Evolutionary conservation across 345 rosid genomes (phyloP), one percentile per base, ranked within the genome.

Genomic region (Eucalyptus caleyi): DNA sequence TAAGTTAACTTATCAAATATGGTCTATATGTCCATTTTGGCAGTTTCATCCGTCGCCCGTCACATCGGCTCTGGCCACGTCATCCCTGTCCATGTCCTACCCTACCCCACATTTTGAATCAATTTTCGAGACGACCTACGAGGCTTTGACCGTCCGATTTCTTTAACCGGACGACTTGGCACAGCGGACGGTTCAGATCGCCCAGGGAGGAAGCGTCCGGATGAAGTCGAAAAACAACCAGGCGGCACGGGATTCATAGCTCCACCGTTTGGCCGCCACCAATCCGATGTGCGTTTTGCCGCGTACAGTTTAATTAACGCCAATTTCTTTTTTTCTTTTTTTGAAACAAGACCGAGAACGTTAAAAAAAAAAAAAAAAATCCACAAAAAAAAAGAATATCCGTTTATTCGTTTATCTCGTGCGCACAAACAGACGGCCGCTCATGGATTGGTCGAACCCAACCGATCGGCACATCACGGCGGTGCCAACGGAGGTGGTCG

Each of bases 401-500:
- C 42, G 23, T 40, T 72, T 77, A 77, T 77, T 77, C 85, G 30
- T 77, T 77, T 23, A 77, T 77, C 85, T 77, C 9, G 85, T 88
- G 86, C 88, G 90, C 15, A 90, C 91, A 47, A 86, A 65, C 86
- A 85, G 62, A 11, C 50, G 49, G 50, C 91, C 88, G 86, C n/a
- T 51, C 40, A 86, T 72, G 89, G 90, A 88, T 88, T 50, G 92
- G 88, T 95, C 97, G 88, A 97, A 97, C 45, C 99, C 99, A 1
- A 96, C 92, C n/a, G 91, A 89, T 45, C 98, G 95, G 88, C 97
- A 96, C 56, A 92, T 87, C 37, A 93, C 98, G 53, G 85, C 85
- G 30, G 85, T 11, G 16, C 47, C 85, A 6, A 11, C 85, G 65
- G 87, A 86, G 87, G 24, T 14, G 62, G 37, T 15, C 2, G 80